phyloP scores from a whole-genome alignment of 1,284 basidiomycete genomes.

The Pisolithus thermaeus region DNA sequence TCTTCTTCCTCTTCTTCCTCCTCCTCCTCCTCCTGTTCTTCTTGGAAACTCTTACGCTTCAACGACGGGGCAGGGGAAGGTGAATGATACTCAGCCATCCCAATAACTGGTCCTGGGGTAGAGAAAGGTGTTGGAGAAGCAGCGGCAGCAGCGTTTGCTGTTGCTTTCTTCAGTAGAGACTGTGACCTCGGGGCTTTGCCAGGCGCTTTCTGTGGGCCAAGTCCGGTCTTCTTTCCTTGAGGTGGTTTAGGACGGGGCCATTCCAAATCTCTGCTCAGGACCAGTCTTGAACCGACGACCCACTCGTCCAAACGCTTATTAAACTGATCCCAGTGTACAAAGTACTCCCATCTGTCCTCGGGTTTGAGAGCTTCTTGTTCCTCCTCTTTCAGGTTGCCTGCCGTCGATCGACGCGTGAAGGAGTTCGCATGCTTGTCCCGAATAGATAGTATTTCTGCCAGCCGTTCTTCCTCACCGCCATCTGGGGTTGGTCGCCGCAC shows the following conservation, averaged over 20 bases:
- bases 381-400: slow-evolving; percentile 34
- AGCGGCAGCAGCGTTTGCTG: slow-evolving; percentile 58
- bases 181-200: slow-evolving; percentile 53
- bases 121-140: slow-evolving; percentile 46
- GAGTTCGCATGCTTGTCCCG: slow-evolving; percentile 74
- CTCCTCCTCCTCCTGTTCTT: slow-evolving; percentile 55
- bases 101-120: slow-evolving; percentile 39
- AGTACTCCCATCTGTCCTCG: slow-evolving; percentile 87
- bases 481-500: slow-evolving; percentile 74
- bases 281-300: slow-evolving; percentile 86
- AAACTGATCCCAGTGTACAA: slow-evolving; percentile 96
- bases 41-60: slow-evolving; percentile 59
- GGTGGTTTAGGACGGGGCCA: slow-evolving; percentile 88
- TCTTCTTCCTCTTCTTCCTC: slow-evolving; percentile 59
- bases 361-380: slow-evolving; percentile 43
- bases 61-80: slow-evolving; percentile 51
- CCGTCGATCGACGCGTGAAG: slow-evolving; percentile 43
- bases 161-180: slow-evolving; percentile 70
- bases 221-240: slow-evolving; percentile 48
- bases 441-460: slow-evolving; percentile 91
- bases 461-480: slow-evolving; percentile 77
- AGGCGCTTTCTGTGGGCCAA: slow-evolving; percentile 46
- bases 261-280: slow-evolving; percentile 84
- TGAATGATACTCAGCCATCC: slow-evolving; percentile 45
- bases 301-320: slow-evolving; percentile 99